Percentiles rank a stretch among this genome's conserved stretches.
Evolutionary conservation across 306 rosid genomes (phyloP).

Genomic region (Cucumis cinereus): DNA sequence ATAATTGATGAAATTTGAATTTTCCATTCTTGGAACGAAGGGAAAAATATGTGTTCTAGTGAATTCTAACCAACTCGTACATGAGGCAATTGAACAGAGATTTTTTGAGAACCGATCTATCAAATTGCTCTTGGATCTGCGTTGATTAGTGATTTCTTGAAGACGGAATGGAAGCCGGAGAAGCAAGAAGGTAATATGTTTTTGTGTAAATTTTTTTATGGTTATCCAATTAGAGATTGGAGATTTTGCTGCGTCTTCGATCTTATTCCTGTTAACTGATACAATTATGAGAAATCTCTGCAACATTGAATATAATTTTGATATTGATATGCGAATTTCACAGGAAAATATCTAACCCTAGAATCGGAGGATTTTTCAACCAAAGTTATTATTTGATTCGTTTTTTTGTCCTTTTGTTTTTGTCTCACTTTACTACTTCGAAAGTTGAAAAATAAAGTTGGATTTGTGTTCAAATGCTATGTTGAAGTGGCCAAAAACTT

Average conservation of each 20-base stretch:
- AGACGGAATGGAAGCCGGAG: neutral
- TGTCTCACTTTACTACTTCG: constrained; percentile 1
- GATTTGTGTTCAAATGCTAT: neutral
- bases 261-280: neutral
- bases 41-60: no score
- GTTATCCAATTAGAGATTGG: neutral
- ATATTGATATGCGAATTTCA: neutral
- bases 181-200: neutral
- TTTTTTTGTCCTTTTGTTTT: neutral
- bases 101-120: neutral
- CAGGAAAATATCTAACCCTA: neutral
- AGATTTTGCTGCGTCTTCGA: neutral
- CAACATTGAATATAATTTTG: neutral
- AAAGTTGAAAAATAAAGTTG: neutral
- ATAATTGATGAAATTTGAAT: no score
- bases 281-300: neutral
- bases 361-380: neutral
- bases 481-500: neutral
- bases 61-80: no score
- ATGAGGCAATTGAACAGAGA: no score
- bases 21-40: no score
- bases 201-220: neutral
- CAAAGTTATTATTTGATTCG: neutral
- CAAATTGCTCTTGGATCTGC: neutral
- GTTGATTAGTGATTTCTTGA: neutral